Evolutionary conservation across 2,329 filamentous ascomycete genomes (phyloP), one percentile per base, ranked within the genome.

Genomic region (Davidsoniella eucalypti): DNA sequence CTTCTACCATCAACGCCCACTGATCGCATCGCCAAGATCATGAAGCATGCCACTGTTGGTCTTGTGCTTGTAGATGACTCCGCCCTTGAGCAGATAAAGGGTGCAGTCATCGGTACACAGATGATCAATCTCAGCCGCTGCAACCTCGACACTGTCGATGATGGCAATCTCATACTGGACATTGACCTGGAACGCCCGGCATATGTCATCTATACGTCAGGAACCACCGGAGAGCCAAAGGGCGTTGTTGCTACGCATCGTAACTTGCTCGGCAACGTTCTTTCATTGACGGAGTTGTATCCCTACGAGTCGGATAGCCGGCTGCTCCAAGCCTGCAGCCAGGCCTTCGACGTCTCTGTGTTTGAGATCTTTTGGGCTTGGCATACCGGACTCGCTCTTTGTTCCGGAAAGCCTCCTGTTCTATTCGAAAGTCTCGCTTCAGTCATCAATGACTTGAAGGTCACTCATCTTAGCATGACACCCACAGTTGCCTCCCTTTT

Each of bases 281-380:
- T 76, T 16, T 69, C 75, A 8, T 68, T 94, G 5, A 69, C 72
- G 2, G 65, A 69, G 2, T 65, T 84, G 0, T 94, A 93, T 58
- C 82, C 84, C 0, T 65, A 67, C 0, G 59, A 64, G 0, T 25
- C 52, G 5, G 39, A 37, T 0, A 74, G 78, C 1, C 73, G 78
- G n/a, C 67, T 94, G 29, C 67, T 94, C 0, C 87, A 94, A 62
- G 78, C 84, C 2, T 93, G 84, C 59, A 90, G 85, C 0, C 84
- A 87, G 59, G 82, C 82, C 0, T 94, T 93, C 59, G 85, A 93
- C 59, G 80, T 93, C 2, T 93, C 86, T 0, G 83, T 93, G 0
- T 93, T 93, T 60, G 87, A 94, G 58, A 88, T 93, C 12, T 90
- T 94, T 61, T 93, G 86, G 57, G 70, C 86, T 0, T 93, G 87